Evolutionary conservation across 2,329 filamentous ascomycete genomes (phyloP), one percentile per base, ranked within the genome.

Genomic region (Curvularia verruculosa): DNA sequence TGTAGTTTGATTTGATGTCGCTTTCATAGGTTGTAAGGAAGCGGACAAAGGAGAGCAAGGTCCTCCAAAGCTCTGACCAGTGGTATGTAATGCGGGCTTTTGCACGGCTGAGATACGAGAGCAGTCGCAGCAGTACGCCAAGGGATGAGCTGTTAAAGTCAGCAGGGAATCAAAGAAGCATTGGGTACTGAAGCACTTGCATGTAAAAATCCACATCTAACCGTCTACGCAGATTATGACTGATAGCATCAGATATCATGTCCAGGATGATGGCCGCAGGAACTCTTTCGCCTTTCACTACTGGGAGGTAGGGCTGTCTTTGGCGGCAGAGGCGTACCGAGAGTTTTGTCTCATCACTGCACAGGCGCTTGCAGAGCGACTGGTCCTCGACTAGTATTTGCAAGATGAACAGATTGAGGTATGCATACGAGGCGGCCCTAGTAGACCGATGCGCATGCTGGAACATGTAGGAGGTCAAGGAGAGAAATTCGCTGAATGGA

Each of bases 1-100:
- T 85, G 2, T 85, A 79, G 40, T 91, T 80, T 34, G 81, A 81
- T 64, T 88, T 87, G 26, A 99, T 81, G 67, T 97, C 93, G 5
- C 86, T 79, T 3, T 89, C 86, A 73, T 99, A 99, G 24, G 89
- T 93, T 2, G 90, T 92, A 43, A 98, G 82, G 79, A 99, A 99
- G 41, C 92, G 89, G 63, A 96, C 87, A 21, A 99, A 87, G 5
- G 91, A 89, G 10, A 98, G 84, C 3, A 99, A 82, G 1, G 91
- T 91, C 49, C 93, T 88, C 87, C 96, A 99, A 26, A 99, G 85
- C 69, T 98, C 93, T 1, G 92, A 88, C 95, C 95, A 99, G 78
- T 99, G 95, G 74, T 97, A 97, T 15, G 83, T 58, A 18, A 98
- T 82, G 31, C 95, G 89, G 29, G 89, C 92, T 68, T 92, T 88